Evolutionary conservation across 805 yeast genomes (phyloP), one percentile per base, ranked within the genome.

Genomic region (Yarrowia sp.): DNA sequence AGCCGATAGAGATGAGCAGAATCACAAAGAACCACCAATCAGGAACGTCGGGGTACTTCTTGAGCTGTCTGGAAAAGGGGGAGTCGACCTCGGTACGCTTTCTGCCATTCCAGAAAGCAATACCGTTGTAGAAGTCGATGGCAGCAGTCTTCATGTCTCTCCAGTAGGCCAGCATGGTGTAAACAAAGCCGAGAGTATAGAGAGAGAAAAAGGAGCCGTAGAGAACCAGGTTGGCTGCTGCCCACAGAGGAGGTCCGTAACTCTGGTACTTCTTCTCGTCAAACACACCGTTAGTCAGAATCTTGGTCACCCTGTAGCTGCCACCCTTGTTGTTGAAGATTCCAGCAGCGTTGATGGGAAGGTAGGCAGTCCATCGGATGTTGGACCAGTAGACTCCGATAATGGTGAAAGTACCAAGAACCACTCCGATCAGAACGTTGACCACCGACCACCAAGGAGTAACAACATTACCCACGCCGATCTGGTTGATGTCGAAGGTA

Each of bases 231-330:
- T 81, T 82, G 0, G 86, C 88, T 6, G 88, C 87, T 42, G 83
- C 73, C 73, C 82, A 84, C 72, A 82, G 85, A 10, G 88, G 88
- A 9, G 87, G 88, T 0, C 87, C 86, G 70, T 84, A 81, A 47
- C 77, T 68, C 67, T 78, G 74, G 74, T 85, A 86, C 71, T 80
- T 83, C 3, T 70, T 73, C 50, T 77, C 73, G 70, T 84, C 85
- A 65, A 85, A 79, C 20, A 71, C 70, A n/a, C 74, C 71, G 12
- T 78, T 73, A 61, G 80, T 77, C 50, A 85, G 74, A 17, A 85
- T 79, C 61, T 79, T 75, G 53, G 79, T 78, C 30, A 84, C 80
- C 43, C 81, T 77, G 73, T 79, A 85, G 1, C 76, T 73, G 46
- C 76, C 70, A 1, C 85, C 87, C 55, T 77, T 79, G 67, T 84